These are phyloP conservation scores for Xylaria venustula DNA, from an alignment of 495 filamentous ascomycete genomes.

Conservation along the genomic window DNA sequence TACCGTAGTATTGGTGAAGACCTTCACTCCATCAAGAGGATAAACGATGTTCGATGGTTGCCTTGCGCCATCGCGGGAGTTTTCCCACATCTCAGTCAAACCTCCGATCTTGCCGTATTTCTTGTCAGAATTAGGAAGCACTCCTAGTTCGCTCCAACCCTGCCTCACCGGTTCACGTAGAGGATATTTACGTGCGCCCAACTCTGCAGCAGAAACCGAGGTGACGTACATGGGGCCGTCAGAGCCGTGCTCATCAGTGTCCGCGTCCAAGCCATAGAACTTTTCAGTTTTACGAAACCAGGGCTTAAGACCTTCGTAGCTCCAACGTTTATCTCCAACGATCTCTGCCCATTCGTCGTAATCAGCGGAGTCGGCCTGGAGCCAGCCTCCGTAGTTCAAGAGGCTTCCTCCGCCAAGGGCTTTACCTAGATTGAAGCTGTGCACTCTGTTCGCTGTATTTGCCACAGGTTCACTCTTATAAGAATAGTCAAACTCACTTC, in stretches of 20 bases:
- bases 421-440: slow-evolving; percentile 31
- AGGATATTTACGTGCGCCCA: slow-evolving; percentile 27
- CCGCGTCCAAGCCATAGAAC: slow-evolving; percentile 13
- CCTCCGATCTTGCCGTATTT: slow-evolving; percentile 31
- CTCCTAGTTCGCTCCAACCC: slow-evolving; percentile 26
- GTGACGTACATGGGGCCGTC: slow-evolving; percentile 32
- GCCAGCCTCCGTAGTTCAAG: slow-evolving; percentile 38
- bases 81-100: slow-evolving; percentile 33
- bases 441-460: slow-evolving; percentile 21
- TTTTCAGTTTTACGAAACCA: slow-evolving; percentile 30
- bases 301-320: slow-evolving; percentile 33
- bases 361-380: slow-evolving; percentile 33
- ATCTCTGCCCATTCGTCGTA: slow-evolving; percentile 40
- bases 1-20: slow-evolving; percentile 32
- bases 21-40: slow-evolving; percentile 22
- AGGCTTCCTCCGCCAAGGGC: slow-evolving; percentile 33
- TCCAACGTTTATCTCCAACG: slow-evolving; percentile 37
- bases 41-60: slow-evolving; percentile 36
- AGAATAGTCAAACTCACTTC: slow-evolving; percentile 31
- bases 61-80: slow-evolving; percentile 31
- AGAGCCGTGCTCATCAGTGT: slow-evolving; percentile 24
- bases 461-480: slow-evolving; percentile 31
- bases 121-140: slow-evolving; percentile 20
- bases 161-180: slow-evolving; percentile 24
- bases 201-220: slow-evolving; percentile 14